These are phyloP conservation scores for Sutorius australiensis DNA, from an alignment of 768 basidiomycete genomes.

Conservation along the genomic window DNA sequence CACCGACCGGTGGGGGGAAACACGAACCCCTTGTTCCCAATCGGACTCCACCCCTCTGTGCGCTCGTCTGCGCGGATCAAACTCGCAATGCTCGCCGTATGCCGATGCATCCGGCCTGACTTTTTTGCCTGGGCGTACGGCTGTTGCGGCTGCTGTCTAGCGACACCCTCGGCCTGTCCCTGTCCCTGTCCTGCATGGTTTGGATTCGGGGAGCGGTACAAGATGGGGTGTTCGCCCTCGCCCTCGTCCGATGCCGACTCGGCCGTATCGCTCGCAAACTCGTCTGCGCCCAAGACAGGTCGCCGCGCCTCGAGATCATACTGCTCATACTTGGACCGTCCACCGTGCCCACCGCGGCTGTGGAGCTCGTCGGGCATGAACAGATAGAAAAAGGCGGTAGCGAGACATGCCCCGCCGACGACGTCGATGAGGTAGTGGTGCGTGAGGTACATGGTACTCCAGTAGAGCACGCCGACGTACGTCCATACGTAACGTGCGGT, in stretches of 20 bases:
- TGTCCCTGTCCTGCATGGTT: constrained; percentile 4
- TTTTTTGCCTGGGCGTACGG: constrained; percentile 14
- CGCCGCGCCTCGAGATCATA: constrained; percentile 66
- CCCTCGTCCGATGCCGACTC: constrained; percentile 54
- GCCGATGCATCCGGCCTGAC: constrained; percentile 51
- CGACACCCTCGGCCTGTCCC: constrained; percentile 1
- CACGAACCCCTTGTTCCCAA: constrained; percentile 50
- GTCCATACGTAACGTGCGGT: constrained; percentile 66
- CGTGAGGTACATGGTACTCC: constrained; percentile 98
- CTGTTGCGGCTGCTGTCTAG: background rate
- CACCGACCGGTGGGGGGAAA: constrained; percentile 40
- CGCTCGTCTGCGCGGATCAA: constrained; percentile 74
- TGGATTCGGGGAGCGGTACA: constrained; percentile 63
- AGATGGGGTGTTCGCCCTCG: constrained; percentile 58
- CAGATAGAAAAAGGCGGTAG: constrained; percentile 82
- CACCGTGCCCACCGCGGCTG: constrained; percentile 42
- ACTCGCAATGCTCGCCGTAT: constrained; percentile 83
- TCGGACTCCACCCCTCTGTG: constrained; percentile 79
- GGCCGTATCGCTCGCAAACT: constrained; percentile 34
- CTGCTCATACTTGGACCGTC: constrained; percentile 61
- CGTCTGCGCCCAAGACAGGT: constrained; percentile 29
- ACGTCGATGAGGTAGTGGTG: constrained; percentile 99
- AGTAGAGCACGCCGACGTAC: constrained; percentile 86
- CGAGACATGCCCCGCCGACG: constrained; percentile 88
- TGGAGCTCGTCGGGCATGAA: constrained; percentile 81